A percentile compares a stretch with the other conserved stretches of the same genome.
Evolutionary conservation across 208 protist genomes (phyloP).

Genomic region (Trypanosoma platydactyli): DNA sequence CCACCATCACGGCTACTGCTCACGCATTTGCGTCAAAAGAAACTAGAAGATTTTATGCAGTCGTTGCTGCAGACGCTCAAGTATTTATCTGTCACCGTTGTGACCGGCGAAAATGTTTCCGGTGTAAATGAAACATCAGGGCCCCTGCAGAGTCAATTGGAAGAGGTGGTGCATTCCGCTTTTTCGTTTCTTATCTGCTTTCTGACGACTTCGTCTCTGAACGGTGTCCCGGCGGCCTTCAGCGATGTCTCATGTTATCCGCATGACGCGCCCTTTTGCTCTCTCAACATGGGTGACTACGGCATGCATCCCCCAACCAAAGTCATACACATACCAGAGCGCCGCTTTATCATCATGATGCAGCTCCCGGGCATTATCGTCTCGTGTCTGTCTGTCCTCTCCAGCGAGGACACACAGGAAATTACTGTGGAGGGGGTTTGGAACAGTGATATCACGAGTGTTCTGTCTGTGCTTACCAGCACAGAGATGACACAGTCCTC

Average conservation of each 20-base stretch:
- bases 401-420: conserved; percentile 5
- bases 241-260: background rate
- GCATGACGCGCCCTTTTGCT: background rate
- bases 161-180: conserved; percentile 5
- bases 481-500: background rate
- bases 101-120: background rate
- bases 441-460: conserved; percentile 14
- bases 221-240: background rate
- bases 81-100: conserved; percentile 9
- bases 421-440: conserved; percentile 21
- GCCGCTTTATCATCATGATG: conserved; percentile 28
- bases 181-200: conserved; percentile 24
- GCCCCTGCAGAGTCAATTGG: background rate
- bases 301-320: conserved; percentile 15
- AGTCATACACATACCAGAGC: conserved; percentile 18
- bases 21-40: background rate
- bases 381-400: conserved; percentile 4
- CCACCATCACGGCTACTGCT: conserved; percentile 19
- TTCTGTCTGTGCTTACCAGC: background rate
- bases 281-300: background rate
- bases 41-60: conserved; percentile 14
- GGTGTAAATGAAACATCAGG: background rate
- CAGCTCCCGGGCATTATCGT: conserved; percentile 18
- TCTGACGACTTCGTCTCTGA: conserved; percentile 13
- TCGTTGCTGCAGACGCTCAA: conserved; percentile 21